These are phyloP conservation scores for Aureobasidium pullulans DNA, from an alignment of 2,329 filamentous ascomycete genomes.

Conservation along the genomic window DNA sequence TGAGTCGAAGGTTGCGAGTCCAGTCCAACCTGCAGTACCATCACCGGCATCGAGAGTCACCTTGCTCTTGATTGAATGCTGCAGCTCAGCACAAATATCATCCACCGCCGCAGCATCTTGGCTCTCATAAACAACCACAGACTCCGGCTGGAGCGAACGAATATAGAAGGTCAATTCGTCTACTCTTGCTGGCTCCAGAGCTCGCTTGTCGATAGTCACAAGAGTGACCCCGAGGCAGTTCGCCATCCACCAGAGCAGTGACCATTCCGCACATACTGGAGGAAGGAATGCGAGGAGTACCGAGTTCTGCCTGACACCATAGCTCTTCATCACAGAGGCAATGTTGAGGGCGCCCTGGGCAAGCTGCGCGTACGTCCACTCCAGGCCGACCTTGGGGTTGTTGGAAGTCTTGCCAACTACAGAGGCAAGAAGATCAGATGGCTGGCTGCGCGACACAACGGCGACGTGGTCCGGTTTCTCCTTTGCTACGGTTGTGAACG, in stretches of 20 bases:
- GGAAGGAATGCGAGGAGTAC: not conserved
- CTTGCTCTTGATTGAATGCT: not conserved
- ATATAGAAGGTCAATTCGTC: not conserved
- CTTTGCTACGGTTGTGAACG: not conserved
- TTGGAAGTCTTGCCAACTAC: not conserved
- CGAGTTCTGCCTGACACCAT: not conserved
- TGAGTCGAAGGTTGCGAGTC: not conserved
- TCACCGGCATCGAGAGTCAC: not conserved
- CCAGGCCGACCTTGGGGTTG: not conserved
- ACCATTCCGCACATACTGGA: conserved; percentile 1
- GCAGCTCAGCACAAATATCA: not conserved
- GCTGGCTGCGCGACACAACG: not conserved
- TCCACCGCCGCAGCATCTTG: not conserved
- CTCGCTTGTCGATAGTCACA: not conserved
- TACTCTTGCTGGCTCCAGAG: not conserved
- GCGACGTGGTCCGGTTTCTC: not conserved
- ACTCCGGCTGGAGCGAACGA: not conserved
- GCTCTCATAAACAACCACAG: not conserved
- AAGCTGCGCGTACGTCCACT: conserved; percentile 1
- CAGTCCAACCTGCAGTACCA: not conserved
- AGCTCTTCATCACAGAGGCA: not conserved
- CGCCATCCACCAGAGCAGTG: not conserved
- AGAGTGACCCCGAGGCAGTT: not conserved
- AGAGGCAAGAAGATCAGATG: not conserved
- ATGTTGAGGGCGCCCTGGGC: not conserved